These are phyloP conservation scores for Scenedesmus sp. DNA, from an alignment of 163 green algal species.

Conservation along the genomic window DNA sequence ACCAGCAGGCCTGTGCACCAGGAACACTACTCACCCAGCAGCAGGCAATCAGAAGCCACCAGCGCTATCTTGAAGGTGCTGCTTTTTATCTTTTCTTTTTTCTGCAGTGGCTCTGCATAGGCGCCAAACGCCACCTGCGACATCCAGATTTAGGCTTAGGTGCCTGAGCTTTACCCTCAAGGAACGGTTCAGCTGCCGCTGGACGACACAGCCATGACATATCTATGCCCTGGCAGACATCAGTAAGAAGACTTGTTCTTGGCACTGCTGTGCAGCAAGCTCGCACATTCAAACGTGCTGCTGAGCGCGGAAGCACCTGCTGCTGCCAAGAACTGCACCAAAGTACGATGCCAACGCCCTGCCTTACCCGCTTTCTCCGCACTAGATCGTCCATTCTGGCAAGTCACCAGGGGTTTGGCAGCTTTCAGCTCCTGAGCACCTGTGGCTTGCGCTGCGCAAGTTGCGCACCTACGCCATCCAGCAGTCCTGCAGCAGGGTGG, in stretches of 20 bases:
- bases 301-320: neutral
- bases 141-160: neutral
- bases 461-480: neutral
- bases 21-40: conserved; percentile 58
- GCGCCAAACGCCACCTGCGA: conserved; percentile 47
- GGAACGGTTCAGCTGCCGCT: too few relatives aligned
- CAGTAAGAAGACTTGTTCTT: too few relatives aligned
- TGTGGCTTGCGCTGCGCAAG: neutral
- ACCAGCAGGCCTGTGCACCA: neutral
- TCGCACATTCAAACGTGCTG: neutral
- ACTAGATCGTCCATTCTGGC: neutral
- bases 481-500: neutral
- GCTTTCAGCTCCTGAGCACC: neutral
- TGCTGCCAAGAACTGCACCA: neutral
- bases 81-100: conserved; percentile 26
- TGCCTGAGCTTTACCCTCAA: too few relatives aligned
- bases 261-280: neutral
- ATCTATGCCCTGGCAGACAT: too few relatives aligned
- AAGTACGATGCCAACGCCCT: neutral
- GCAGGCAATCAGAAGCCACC: conserved; percentile 81
- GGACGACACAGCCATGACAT: too few relatives aligned
- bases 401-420: neutral
- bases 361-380: neutral
- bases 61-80: conserved; percentile 78
- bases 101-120: conserved; percentile 43